Percentiles rank a stretch among this genome's conserved stretches.
phyloP scores from a whole-genome alignment of 371 early-diverging fungal species.

The Mucor irregularis region DNA sequence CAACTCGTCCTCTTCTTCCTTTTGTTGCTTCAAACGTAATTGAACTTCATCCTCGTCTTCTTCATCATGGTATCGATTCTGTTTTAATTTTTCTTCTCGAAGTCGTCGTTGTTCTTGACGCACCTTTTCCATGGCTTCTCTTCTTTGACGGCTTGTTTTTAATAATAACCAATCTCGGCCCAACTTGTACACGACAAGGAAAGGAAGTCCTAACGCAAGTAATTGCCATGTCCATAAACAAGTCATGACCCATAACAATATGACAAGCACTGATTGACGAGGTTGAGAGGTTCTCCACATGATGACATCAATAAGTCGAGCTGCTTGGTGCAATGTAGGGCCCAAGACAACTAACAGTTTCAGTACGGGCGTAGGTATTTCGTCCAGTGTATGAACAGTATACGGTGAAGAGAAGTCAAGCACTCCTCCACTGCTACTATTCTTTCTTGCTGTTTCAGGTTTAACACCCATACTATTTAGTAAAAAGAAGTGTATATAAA shows the following conservation, averaged over 20 bases:
- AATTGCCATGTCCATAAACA: slow-evolving; percentile 40
- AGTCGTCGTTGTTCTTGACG: slow-evolving; percentile 17
- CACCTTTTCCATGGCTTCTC: slow-evolving; percentile 31
- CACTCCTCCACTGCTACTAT: no score
- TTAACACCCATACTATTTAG: no score
- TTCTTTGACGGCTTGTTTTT: slow-evolving; percentile 19
- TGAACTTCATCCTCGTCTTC: slow-evolving; percentile 22
- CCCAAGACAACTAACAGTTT: slow-evolving; percentile 31
- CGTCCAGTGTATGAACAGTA: slow-evolving; percentile 33
- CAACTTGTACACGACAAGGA: slow-evolving; percentile 24
- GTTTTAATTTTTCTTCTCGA: slow-evolving; percentile 1
- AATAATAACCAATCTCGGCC: slow-evolving; percentile 31
- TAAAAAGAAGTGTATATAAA: no score
- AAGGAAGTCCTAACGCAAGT: slow-evolving; percentile 31
- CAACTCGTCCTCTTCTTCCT: slow-evolving; percentile 29
- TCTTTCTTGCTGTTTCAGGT: no score
- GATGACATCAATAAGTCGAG: slow-evolving; percentile 16
- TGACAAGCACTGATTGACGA: slow-evolving; percentile 27
- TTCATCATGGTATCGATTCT: slow-evolving; percentile 14
- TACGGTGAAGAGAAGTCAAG: slow-evolving; percentile 49
- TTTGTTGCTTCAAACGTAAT: slow-evolving; percentile 13
- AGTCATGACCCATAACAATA: slow-evolving; percentile 26
- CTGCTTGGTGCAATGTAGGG: slow-evolving; percentile 19
- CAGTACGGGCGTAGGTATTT: slow-evolving; percentile 44
- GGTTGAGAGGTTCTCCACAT: slow-evolving; percentile 30